Conservation (phyloP, 495 filamentous ascomycete genomes). For the Aspergillus biplanus region DNA sequence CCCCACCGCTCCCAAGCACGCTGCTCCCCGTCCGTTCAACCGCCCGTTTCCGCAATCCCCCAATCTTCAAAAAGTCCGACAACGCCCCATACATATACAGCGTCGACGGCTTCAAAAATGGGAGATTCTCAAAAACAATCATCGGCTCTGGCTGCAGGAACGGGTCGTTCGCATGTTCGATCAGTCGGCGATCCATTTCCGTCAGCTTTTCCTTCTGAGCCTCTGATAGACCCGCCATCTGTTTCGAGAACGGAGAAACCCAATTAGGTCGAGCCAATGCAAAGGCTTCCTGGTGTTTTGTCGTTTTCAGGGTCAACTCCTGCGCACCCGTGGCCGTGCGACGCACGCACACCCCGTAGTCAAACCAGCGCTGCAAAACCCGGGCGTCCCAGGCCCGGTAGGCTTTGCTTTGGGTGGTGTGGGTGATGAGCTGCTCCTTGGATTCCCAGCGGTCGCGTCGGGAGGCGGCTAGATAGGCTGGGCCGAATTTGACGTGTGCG, state of each 20-base stretch:
- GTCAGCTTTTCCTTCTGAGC: background rate
- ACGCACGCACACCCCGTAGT: constrained; percentile 11
- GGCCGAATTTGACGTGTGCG: constrained; percentile 28
- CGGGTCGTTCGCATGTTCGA: background rate
- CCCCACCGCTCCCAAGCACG: constrained; percentile 1
- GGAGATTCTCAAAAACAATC: constrained; percentile 5
- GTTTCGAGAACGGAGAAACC: background rate
- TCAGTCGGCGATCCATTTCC: background rate
- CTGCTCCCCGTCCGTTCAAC: background rate
- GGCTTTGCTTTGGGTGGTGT: background rate
- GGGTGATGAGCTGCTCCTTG: background rate
- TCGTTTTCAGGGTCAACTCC: background rate
- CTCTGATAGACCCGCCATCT: no score
- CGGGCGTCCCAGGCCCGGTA: constrained; percentile 17
- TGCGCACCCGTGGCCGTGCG: background rate
- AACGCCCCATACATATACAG: constrained; percentile 3
- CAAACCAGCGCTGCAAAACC: constrained; percentile 1
- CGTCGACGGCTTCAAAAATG: background rate
- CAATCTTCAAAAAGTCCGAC: background rate
- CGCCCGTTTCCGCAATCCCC: background rate
- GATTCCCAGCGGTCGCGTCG: constrained; percentile 12
- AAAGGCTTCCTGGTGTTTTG: constrained; percentile 8
- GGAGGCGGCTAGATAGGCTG: background rate
- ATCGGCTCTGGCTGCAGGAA: constrained; percentile 10
- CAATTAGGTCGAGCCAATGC: background rate